Evolutionary conservation across 768 basidiomycete genomes (phyloP).

Genomic region (Zangia roseola): DNA sequence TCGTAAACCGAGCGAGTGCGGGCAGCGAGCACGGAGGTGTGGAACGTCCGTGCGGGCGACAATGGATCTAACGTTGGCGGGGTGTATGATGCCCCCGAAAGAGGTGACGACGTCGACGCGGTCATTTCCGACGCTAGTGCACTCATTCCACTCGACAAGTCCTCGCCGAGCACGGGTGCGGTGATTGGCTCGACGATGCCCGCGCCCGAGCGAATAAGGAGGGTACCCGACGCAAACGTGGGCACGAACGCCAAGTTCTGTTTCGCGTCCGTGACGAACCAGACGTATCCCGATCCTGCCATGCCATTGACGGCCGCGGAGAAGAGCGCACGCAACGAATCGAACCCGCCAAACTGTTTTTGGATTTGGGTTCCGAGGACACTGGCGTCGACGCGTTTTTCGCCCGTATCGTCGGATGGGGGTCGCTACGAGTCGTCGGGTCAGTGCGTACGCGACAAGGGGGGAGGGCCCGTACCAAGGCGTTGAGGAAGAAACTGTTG

Average conservation of each 20-base stretch:
- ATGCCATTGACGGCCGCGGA: constrained; percentile 76
- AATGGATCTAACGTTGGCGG: constrained; percentile 30
- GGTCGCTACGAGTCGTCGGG: constrained; percentile 28
- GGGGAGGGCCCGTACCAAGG: constrained; percentile 57
- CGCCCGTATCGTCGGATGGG: constrained; percentile 26
- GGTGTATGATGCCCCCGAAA: constrained; percentile 40
- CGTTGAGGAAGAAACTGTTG: constrained; percentile 91
- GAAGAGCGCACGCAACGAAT: constrained; percentile 71
- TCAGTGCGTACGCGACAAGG: background rate
- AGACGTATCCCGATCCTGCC: constrained; percentile 78
- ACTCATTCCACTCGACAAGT: constrained; percentile 12
- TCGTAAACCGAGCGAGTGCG: constrained; percentile 30
- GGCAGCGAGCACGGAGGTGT: constrained; percentile 17
- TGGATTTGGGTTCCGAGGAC: constrained; percentile 21
- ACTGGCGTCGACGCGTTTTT: constrained; percentile 17
- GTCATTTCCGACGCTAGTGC: constrained; percentile 23
- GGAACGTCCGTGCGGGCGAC: constrained; percentile 31
- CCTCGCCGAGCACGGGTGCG: constrained; percentile 32
- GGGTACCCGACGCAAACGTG: constrained; percentile 86
- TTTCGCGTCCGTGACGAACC: constrained; percentile 74
- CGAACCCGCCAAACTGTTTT: constrained; percentile 58
- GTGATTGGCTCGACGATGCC: constrained; percentile 32
- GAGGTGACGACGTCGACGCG: constrained; percentile 34
- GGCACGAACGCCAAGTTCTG: constrained; percentile 72
- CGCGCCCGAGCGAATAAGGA: constrained; percentile 66